Percentiles rank a stretch among this genome's conserved stretches.
Conservation (phyloP, 1,139 yeast genomes). For the Sugiyamaella xylanicola region DNA sequence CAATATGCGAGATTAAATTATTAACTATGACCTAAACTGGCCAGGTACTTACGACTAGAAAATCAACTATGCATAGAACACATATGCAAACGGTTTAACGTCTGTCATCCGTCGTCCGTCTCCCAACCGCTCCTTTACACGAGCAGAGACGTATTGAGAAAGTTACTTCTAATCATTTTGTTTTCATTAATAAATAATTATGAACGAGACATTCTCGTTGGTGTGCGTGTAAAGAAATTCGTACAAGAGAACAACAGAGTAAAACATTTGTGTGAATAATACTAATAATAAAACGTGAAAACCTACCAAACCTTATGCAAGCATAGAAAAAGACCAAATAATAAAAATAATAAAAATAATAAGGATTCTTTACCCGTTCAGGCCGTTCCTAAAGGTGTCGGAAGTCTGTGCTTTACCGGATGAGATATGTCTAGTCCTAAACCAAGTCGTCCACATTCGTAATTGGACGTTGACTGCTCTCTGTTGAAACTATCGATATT, state of each 20-base stretch:
- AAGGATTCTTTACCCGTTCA: not conserved
- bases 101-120: too few species aligned
- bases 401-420: slow-evolving; percentile 6
- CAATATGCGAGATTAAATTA: not conserved
- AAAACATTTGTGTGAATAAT: too few species aligned
- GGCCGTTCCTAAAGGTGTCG: slow-evolving; percentile 7
- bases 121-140: too few species aligned
- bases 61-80: not conserved
- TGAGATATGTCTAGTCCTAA: slow-evolving; percentile 1
- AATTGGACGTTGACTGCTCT: not conserved
- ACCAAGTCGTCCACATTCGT: slow-evolving; percentile 8
- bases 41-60: not conserved
- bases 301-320: slow-evolving; percentile 8
- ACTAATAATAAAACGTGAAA: too few species aligned
- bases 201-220: slow-evolving; percentile 11
- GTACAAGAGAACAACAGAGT: too few species aligned
- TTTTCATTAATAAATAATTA: slow-evolving; percentile 11
- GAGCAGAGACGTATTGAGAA: not conserved
- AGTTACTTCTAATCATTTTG: not conserved
- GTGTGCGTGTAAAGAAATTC: slow-evolving; percentile 7
- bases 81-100: too few species aligned
- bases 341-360: not conserved
- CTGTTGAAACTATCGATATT: not conserved
- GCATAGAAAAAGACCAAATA: not conserved
- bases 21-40: not conserved